Evolutionary conservation across 768 basidiomycete species (phyloP), one percentile per base, ranked within the genome.

Genomic region (Aureoboletus auriporus): DNA sequence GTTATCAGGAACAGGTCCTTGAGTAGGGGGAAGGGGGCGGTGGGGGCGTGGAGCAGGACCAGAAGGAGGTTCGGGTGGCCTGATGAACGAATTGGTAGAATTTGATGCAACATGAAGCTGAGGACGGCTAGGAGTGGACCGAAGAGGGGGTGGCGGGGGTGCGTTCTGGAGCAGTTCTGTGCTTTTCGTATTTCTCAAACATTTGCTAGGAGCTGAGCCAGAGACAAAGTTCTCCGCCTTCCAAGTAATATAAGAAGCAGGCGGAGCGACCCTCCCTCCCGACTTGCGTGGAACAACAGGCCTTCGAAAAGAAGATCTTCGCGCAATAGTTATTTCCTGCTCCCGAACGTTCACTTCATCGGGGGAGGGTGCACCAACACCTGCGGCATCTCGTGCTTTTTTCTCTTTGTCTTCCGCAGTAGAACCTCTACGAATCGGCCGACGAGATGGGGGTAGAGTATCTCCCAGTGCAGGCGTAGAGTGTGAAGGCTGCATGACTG

Each of bases 161-260:
- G 47, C 8, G 26, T 49, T 56, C 38, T 61, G 64, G 33, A 67
- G 59, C 51, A 57, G 51, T 36, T 67, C 66, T 33, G 64, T 52
- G 37, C 66, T 67, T 53, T 51, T 67, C 27, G 59, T 53, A 31
- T 58, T 61, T 54, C 62, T 67, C 27, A 67, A 17, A 2, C 45
- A 4, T 39, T 46, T 56, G 31, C 26, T 28, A 30, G 77, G 75
- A 12, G 71, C 63, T 2, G 78, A 53, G 33, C 49, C 50, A 17
- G 66, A 42, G 41, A 56, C 57, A 14, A 59, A 44, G 42, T 76
- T 69, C 33, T 69, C 63, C 30, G 71, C 61, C 49, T 58, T 67
- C 55, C 55, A 60, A 17, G 48, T 48, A 13, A 66, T 42, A 31
- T 56, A 53, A 45, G 42, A 63, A 29, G 49, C 46, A 28, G 13